Evolutionary conservation across 2,329 filamentous ascomycete genomes (phyloP), one percentile per base, ranked within the genome.

Genomic region (Cyphellophora europaea): DNA sequence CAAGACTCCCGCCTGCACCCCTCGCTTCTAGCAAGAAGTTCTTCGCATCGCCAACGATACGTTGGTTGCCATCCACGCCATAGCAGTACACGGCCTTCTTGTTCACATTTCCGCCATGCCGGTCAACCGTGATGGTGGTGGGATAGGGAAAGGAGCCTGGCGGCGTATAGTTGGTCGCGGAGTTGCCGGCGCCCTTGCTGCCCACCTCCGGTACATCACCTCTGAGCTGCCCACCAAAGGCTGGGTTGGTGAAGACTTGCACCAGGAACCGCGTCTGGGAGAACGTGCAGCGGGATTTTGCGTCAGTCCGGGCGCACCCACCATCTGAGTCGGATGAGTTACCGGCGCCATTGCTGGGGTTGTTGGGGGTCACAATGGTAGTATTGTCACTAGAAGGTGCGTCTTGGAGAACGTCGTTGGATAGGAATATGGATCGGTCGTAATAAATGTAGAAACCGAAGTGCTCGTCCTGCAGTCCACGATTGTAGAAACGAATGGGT

Each of bases 371-470:
- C 3, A 15, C 18, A 12, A 15, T 19, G 8, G n/a, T 28, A 15
- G 38, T 17, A 2, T 53, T 52, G 11, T 53, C 42, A n/a, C 19
- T 65, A 65, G 16, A 50, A 51, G n/a, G 52, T 51, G 43, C 71
- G 69, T 38, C 74, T 53, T 8, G n/a, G 1, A 62, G 55, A 1
- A 59, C 58, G 8, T 69, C 61, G 11, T 75, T 77, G 48, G 78
- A 76, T 42, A 93, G 67, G 63, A 89, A 93, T 44, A 93, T 84
- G 6, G 80, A 82, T 45, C 87, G 84, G 59, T 87, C 79, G 58
- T 83, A 96, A 65, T 94, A 93, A 1, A 74, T 83, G 62, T 94
- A 95, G 62, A 95, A 95, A 2, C 85, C 86, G 57, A 93, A 95
- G 59, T 94, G 86, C 56, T 96, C 89, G 0, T 79, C 80, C 2